These are phyloP conservation scores for Spencermartinsiella europaea DNA, from an alignment of 805 yeast species.

Conservation along the genomic window DNA sequence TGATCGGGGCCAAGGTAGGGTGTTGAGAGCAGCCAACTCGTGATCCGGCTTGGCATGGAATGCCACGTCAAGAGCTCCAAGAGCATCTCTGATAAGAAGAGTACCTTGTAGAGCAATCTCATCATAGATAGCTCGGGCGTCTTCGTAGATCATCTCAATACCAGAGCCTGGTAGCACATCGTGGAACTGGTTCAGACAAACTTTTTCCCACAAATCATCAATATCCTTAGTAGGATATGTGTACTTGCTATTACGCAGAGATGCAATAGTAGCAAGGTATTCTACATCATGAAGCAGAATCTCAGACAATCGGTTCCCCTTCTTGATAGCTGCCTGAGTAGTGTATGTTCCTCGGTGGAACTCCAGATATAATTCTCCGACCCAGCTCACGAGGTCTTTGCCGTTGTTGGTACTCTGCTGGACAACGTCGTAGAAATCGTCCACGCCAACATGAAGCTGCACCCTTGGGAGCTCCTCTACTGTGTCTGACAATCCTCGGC, in stretches of 20 bases:
- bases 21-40: conserved; percentile 37
- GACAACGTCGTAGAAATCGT: conserved; percentile 69
- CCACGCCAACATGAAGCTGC: conserved; percentile 71
- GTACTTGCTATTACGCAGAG: conserved; percentile 50
- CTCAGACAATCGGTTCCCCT: conserved; percentile 72
- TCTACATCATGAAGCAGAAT: conserved; percentile 79
- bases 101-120: conserved; percentile 51
- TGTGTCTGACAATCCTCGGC: conserved; percentile 80
- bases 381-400: conserved; percentile 72
- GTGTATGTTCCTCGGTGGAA: conserved; percentile 97
- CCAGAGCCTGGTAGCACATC: conserved; percentile 98
- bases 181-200: conserved; percentile 89
- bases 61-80: conserved; percentile 38
- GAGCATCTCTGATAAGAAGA: conserved; percentile 47
- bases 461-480: conserved; percentile 79
- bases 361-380: conserved; percentile 89
- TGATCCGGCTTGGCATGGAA: conserved; percentile 9
- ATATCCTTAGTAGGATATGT: conserved; percentile 68
- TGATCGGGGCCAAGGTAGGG: conserved; percentile 61
- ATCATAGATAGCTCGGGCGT: conserved; percentile 73
- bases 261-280: conserved; percentile 70
- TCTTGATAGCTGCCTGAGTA: conserved; percentile 82
- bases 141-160: conserved; percentile 90
- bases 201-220: conserved; percentile 77
- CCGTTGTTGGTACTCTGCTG: conserved; percentile 62